Evolutionary conservation across 2,329 filamentous ascomycete species (phyloP).

Genomic region (Tricladium varicosporioides): DNA sequence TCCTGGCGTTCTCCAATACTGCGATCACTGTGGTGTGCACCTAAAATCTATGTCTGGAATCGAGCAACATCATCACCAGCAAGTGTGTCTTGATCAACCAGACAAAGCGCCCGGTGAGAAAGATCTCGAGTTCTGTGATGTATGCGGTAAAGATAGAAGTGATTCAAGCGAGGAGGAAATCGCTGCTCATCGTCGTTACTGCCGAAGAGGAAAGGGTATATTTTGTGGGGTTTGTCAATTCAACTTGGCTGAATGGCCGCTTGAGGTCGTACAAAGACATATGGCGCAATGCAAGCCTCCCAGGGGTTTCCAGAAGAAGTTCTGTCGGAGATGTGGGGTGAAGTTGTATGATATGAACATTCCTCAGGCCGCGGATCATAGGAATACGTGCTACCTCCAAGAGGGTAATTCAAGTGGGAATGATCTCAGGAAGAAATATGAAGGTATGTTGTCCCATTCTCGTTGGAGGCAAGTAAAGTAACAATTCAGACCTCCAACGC

Average conservation of each 20-base stretch:
- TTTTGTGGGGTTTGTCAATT: conserved; percentile 6
- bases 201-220: not conserved
- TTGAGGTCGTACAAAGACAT: not conserved
- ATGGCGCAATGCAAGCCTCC: not conserved
- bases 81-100: conserved; percentile 1
- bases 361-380: not conserved
- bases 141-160: conserved; percentile 7
- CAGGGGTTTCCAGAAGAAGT: not conserved
- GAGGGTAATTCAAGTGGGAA: too few species aligned
- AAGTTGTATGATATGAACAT: not conserved
- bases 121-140: conserved; percentile 2
- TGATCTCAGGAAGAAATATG: not conserved
- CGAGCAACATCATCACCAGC: conserved; percentile 3
- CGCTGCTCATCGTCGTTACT: conserved; percentile 1
- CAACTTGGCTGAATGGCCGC: not conserved
- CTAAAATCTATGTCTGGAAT: not conserved
- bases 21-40: conserved; percentile 16
- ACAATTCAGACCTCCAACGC: not conserved
- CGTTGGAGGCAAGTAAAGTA: too few species aligned
- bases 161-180: conserved; percentile 1
- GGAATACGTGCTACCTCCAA: too few species aligned
- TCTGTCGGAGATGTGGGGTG: not conserved
- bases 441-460: not conserved
- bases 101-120: not conserved
- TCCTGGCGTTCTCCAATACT: conserved; percentile 24